phyloP scores from a whole-genome alignment of 1,284 basidiomycete genomes.

The Malassezia slooffiae region DNA sequence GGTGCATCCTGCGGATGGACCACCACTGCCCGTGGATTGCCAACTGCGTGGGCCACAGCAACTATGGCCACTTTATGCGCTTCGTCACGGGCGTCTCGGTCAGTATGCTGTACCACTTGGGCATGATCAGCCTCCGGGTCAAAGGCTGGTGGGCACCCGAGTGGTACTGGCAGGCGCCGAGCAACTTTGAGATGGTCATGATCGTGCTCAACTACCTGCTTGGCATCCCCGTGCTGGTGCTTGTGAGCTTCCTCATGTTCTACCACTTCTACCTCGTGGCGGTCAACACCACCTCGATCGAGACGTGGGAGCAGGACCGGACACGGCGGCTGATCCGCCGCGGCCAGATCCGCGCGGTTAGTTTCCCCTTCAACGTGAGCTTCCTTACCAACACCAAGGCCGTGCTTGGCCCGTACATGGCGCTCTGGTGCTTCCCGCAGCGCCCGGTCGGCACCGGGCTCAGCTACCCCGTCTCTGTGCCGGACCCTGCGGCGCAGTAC shows the following conservation, averaged over 20 bases:
- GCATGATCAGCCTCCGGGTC: slow-evolving; percentile 23
- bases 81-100: slow-evolving; percentile 84
- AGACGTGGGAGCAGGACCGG: slow-evolving; percentile 95
- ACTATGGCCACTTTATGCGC: slow-evolving; percentile 79
- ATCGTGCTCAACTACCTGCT: slow-evolving; percentile 76
- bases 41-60: slow-evolving; percentile 62
- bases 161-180: slow-evolving; percentile 57
- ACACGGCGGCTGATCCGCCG: slow-evolving; percentile 70
- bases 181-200: slow-evolving; percentile 63
- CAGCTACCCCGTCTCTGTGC: slow-evolving; percentile 60
- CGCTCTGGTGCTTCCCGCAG: slow-evolving; percentile 62
- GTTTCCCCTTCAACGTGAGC: slow-evolving; percentile 83
- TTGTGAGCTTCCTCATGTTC: slow-evolving; percentile 63
- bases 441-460: slow-evolving; percentile 60
- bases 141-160: slow-evolving; percentile 28
- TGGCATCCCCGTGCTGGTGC: slow-evolving; percentile 70
- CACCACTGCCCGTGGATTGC: slow-evolving; percentile 64
- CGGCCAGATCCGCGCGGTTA: slow-evolving; percentile 70
- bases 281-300: slow-evolving; percentile 85
- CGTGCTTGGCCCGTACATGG: slow-evolving; percentile 66
- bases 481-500: slow-evolving; percentile 58
- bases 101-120: slow-evolving; percentile 53
- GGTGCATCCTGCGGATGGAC: slow-evolving; percentile 64
- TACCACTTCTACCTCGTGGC: slow-evolving; percentile 77
- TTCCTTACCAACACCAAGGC: slow-evolving; percentile 60